Evolutionary conservation across 371 early-diverging fungal genomes (phyloP), one percentile per base, ranked within the genome.

Genomic region (Actinomucor elegans): DNA sequence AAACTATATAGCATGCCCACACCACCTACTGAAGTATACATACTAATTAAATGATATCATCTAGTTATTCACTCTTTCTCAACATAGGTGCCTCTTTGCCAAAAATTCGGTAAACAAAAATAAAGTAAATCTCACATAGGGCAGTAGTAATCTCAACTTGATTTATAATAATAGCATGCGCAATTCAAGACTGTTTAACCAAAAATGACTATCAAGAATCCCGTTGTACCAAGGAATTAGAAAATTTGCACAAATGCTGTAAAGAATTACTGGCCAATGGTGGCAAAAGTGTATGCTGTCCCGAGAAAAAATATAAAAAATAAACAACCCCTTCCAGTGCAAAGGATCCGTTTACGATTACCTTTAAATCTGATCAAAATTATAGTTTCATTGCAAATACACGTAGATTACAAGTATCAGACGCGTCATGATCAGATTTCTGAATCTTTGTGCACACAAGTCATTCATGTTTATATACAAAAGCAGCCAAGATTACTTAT

Each of bases 161-260:
- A 41, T 3, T 29, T 11, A 50, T 24, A 15, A 27, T 20, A 28
- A n/a, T 36, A 69, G 90, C 90, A 8, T 90, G 90, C 53, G 79
- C 71, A 26, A 83, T 90, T 53, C 90, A 90, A 52, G 78, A 82
- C 50, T 90, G 90, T 48, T 64, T 90, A 18, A 56, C 71, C 49
- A 77, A 74, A 34, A 83, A 82, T 58, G 64, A 85, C 53, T 90
- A 83, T 47, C 87, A 90, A 64, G 88, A 90, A 53, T 45, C 67
- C 1, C 80, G 80, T 29, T 90, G 90, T 58, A 65, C 71, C 48
- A 57, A 72, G 1, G 69, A 72, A 5, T 66, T 90, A 8, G 67
- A 77, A n/a, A 66, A 76, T 26, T 69, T 90, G 6, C 53, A 64
- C 34, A 48, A 75, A 45, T 90, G 90, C 59, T 90, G 90, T 63